These are phyloP conservation scores for Schwanniomyces pseudopolymorphus DNA, from an alignment of 805 yeast genomes.

Conservation along the genomic window DNA sequence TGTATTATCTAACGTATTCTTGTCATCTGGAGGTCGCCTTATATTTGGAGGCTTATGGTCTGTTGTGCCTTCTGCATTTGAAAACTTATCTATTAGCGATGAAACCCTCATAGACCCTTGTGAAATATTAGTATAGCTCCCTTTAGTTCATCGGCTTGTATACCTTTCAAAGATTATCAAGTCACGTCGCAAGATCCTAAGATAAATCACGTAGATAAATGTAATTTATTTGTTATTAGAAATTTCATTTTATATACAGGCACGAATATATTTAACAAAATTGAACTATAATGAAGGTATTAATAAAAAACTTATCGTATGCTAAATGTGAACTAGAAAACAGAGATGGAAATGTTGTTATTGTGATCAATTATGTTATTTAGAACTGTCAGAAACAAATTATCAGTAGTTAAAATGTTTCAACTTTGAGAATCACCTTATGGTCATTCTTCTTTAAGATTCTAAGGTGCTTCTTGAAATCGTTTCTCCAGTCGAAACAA, in stretches of 20 bases:
- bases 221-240: not conserved
- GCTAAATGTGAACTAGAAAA: not conserved
- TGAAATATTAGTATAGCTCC: slow-evolving; percentile 5
- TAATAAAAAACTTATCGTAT: not conserved
- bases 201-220: not conserved
- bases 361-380: not conserved
- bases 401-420: slow-evolving; percentile 24
- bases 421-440: slow-evolving; percentile 35
- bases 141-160: not conserved
- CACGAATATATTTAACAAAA: no score
- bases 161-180: not conserved
- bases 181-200: not conserved
- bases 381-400: not conserved
- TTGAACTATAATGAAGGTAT: no score
- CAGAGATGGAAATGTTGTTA: not conserved
- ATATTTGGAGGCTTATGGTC: slow-evolving; percentile 4
- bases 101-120: slow-evolving; percentile 39
- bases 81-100: slow-evolving; percentile 35
- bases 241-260: not conserved
- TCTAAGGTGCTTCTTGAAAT: slow-evolving; percentile 26
- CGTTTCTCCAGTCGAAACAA: slow-evolving; percentile 38
- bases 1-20: slow-evolving; percentile 6
- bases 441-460: slow-evolving; percentile 28
- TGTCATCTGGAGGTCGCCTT: not conserved
- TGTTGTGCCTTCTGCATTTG: slow-evolving; percentile 5